Evolutionary conservation across 805 yeast genomes (phyloP), one percentile per base, ranked within the genome.

Genomic region (Metschnikowia chrysomelidarum): DNA sequence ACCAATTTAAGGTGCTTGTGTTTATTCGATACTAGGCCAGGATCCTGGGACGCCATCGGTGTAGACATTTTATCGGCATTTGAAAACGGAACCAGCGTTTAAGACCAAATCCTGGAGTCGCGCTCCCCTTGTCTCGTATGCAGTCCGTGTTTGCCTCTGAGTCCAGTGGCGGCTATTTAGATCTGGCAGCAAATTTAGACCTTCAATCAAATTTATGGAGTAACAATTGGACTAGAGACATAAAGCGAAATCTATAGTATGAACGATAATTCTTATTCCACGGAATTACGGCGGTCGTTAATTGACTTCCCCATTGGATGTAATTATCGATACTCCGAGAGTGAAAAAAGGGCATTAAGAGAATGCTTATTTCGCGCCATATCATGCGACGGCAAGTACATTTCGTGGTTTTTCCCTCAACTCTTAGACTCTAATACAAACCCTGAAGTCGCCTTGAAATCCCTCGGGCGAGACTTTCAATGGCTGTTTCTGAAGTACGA

Each of bases 281-380:
- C 16, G 4, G 40, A 32, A 9, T 29, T 47, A 20, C 56, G 51
- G 44, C 57, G 60, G 46, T 62, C 57, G 25, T 54, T 73, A 4
- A 63, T 62, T 14, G 60, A 54, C 27, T 54, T 69, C n/a, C 76
- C 77, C 1, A 38, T 46, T 7, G 43, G 49, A 11, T 53, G 51
- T 19, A 48, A 62, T 16, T 68, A 51, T 49, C 57, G 50, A 22
- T 62, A 60, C 44, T 48, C 48, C 6, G 53, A 53, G 7, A 47
- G 41, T 30, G 59, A 58, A 11, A 56, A 57, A 19, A 47, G 43
- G n/a, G 54, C 54, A 11, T 49, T 73, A 9, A 54, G 80, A 23
- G 49, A 62, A n/a, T 61, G 68, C 2, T 54, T 80, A 30, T 73
- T 62, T 38, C 52, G 54, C 14, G 60, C 71, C 2, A 65, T 73